These are phyloP conservation scores for Alternaria triticina DNA, from an alignment of 2,329 filamentous ascomycete species.

Conservation along the genomic window DNA sequence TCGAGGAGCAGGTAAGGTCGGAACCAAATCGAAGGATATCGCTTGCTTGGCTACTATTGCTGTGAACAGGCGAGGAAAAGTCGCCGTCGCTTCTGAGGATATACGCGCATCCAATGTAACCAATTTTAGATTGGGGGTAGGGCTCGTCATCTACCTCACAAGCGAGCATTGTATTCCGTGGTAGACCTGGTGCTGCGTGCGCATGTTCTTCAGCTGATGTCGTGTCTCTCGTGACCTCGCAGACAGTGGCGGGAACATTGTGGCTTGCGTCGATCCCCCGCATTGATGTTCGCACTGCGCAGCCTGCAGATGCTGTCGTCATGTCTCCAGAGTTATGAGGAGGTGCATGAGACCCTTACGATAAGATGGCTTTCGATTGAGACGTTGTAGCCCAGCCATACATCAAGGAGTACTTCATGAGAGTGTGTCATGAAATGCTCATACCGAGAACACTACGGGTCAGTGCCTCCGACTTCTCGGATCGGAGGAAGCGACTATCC, in stretches of 20 bases:
- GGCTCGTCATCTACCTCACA: background rate
- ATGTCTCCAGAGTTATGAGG: background rate
- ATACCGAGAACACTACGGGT: background rate
- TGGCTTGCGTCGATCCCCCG: slow-evolving; percentile 10
- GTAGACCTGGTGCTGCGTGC: background rate
- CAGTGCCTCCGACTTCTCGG: slow-evolving; percentile 2
- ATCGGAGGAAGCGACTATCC: background rate
- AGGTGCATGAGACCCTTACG: background rate
- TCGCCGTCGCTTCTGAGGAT: background rate
- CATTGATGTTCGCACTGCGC: background rate
- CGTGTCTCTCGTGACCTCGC: background rate
- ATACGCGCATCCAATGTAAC: background rate
- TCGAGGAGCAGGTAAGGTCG: background rate
- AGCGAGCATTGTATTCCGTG: background rate
- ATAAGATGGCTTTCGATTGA: background rate
- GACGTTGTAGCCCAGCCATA: background rate
- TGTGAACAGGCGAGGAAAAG: background rate
- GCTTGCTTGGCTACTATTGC: background rate
- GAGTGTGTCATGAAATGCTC: background rate
- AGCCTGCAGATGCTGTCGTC: background rate
- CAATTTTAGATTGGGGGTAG: background rate
- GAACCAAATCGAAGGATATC: background rate
- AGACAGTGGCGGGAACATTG: background rate
- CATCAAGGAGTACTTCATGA: background rate
- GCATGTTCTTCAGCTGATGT: background rate